phyloP scores from a whole-genome alignment of 2,329 filamentous ascomycete genomes.

The Talaromyces amestolkiae region DNA sequence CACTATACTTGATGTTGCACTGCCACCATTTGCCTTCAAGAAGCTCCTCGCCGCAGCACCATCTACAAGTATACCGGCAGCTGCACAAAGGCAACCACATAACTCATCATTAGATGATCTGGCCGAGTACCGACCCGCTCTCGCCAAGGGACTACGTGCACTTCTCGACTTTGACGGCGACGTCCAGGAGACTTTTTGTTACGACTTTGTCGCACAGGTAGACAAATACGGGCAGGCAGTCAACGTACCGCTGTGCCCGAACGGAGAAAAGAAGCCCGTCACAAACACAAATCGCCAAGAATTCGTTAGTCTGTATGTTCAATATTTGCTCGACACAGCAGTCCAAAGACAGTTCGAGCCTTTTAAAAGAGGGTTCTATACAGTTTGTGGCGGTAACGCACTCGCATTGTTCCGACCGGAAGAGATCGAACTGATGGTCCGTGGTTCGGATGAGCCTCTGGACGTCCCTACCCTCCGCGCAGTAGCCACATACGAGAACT shows the following conservation, averaged over 20 bases:
- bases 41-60: slow-evolving; percentile 79
- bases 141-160: slow-evolving; percentile 72
- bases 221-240: slow-evolving; percentile 71
- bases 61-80: slow-evolving; percentile 55
- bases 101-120: slow-evolving; percentile 77
- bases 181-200: slow-evolving; percentile 74
- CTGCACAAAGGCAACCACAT: slow-evolving; percentile 58
- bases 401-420: slow-evolving; percentile 83
- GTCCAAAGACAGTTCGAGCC: slow-evolving; percentile 84
- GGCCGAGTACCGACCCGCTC: slow-evolving; percentile 72
- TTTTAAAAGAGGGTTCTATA: slow-evolving; percentile 92
- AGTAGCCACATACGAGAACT: slow-evolving; percentile 80
- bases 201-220: slow-evolving; percentile 75
- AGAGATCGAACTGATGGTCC: slow-evolving; percentile 83
- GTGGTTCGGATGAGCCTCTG: slow-evolving; percentile 78
- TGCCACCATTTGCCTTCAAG: slow-evolving; percentile 85
- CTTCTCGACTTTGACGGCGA: slow-evolving; percentile 81
- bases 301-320: slow-evolving; percentile 81
- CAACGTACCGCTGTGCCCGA: slow-evolving; percentile 68
- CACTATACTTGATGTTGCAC: slow-evolving; percentile 81
- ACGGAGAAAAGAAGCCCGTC: slow-evolving; percentile 71
- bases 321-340: slow-evolving; percentile 73
- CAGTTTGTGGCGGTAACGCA: slow-evolving; percentile 84
- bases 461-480: slow-evolving; percentile 73
- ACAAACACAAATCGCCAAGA: slow-evolving; percentile 82